These are phyloP conservation scores for Tylopilus sp. DNA, from an alignment of 768 basidiomycete species.

Conservation along the genomic window DNA sequence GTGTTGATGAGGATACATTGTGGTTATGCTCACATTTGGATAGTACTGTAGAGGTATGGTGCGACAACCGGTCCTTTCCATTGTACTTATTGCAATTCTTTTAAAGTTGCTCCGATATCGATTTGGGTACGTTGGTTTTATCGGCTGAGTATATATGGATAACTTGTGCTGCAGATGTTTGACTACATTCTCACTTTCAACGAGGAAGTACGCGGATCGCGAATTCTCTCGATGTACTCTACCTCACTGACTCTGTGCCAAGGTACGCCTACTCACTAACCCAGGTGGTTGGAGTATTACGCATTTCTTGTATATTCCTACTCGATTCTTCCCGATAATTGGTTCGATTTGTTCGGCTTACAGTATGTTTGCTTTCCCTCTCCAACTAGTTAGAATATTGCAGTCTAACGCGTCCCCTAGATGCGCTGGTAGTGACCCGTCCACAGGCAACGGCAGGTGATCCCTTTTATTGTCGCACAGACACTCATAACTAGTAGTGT, in stretches of 20 bases:
- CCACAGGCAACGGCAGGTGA: not conserved
- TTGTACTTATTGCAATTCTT: not conserved
- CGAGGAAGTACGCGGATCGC: conserved; percentile 5
- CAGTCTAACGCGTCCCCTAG: not conserved
- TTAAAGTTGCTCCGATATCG: conserved; percentile 10
- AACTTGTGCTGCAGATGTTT: not conserved
- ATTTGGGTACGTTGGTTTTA: conserved; percentile 6
- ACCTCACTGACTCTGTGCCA: not conserved
- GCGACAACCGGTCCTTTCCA: not conserved
- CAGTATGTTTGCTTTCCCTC: not conserved
- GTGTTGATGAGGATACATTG: too few relatives aligned
- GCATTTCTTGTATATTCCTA: conserved; percentile 7
- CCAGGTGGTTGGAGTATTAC: conserved; percentile 8
- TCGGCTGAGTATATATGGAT: not conserved
- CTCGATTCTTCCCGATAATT: conserved; percentile 10
- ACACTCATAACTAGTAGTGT: conserved; percentile 1
- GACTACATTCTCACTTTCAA: conserved; percentile 13
- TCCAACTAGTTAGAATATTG: not conserved
- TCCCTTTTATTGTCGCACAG: not conserved
- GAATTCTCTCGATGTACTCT: too few relatives aligned
- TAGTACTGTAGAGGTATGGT: conserved; percentile 6
- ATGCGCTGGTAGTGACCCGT: not conserved
- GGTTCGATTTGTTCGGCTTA: conserved; percentile 3
- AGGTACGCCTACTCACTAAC: conserved; percentile 5
- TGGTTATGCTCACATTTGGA: not conserved